Percentiles rank a stretch among this genome's conserved stretches.
These are phyloP conservation scores for Fusarium tricinctum DNA, from an alignment of 2,329 filamentous ascomycete genomes.

Conservation along the genomic window DNA sequence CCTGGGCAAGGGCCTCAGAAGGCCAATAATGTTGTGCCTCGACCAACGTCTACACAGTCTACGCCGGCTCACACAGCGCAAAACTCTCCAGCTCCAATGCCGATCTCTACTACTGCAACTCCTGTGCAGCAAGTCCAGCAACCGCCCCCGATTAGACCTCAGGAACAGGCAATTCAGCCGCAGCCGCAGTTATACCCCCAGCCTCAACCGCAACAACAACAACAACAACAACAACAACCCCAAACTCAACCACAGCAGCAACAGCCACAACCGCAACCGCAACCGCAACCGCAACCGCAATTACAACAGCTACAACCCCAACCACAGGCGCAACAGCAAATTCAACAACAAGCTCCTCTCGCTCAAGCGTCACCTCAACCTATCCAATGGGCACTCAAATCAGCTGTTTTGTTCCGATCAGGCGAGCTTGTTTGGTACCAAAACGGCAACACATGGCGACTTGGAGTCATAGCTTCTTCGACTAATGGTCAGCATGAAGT, in stretches of 20 bases:
- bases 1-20: slow-evolving; percentile 54
- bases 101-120: slow-evolving; percentile 25
- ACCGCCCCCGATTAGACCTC: slow-evolving; percentile 23
- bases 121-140: slow-evolving; percentile 33
- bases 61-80: slow-evolving; percentile 35
- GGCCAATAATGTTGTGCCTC: slow-evolving; percentile 45
- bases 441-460: slow-evolving; percentile 62
- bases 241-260: slow-evolving; percentile 26
- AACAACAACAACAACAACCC: slow-evolving; percentile 22
- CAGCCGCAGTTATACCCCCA: slow-evolving; percentile 35
- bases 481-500: slow-evolving; percentile 54
- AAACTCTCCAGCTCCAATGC: slow-evolving; percentile 38
- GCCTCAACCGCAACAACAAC: slow-evolving; percentile 24
- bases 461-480: slow-evolving; percentile 60
- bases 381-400: slow-evolving; percentile 53
- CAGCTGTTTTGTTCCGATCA: slow-evolving; percentile 59
- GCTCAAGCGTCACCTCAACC: slow-evolving; percentile 39
- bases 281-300: slow-evolving; percentile 25
- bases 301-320: slow-evolving; percentile 28
- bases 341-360: slow-evolving; percentile 42
- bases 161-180: slow-evolving; percentile 23
- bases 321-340: slow-evolving; percentile 33
- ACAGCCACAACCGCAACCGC: slow-evolving; percentile 40
- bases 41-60: slow-evolving; percentile 51
- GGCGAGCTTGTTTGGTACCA: slow-evolving; percentile 67